Percentiles rank a stretch among this genome's conserved stretches.
Evolutionary conservation across 495 filamentous ascomycete species (phyloP).

Genomic region (Glonium stellatum): DNA sequence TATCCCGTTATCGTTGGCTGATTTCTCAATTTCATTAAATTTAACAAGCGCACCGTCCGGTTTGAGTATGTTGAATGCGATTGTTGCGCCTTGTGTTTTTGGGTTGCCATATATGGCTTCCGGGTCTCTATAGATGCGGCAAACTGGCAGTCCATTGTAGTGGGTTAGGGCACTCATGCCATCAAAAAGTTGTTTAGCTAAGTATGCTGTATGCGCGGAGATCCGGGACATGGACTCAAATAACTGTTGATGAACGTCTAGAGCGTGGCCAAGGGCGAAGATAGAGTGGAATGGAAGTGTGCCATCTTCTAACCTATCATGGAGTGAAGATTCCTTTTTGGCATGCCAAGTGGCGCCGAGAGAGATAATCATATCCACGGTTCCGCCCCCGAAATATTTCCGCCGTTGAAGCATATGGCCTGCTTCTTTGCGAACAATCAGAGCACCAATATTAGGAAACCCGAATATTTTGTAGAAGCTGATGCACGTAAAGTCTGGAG

Average conservation of each 20-base stretch:
- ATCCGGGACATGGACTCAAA: constrained; percentile 57
- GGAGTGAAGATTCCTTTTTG: constrained; percentile 50
- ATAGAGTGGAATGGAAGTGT: constrained; percentile 75
- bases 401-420: constrained; percentile 55
- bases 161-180: constrained; percentile 51
- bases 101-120: constrained; percentile 48
- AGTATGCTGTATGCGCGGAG: constrained; percentile 54
- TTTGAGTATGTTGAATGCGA: constrained; percentile 61
- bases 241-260: constrained; percentile 56
- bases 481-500: constrained; percentile 65
- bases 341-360: constrained; percentile 57
- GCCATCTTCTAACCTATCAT: constrained; percentile 69
- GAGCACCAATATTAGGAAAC: constrained; percentile 66
- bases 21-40: constrained; percentile 55
- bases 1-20: constrained; percentile 55
- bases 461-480: constrained; percentile 83
- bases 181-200: constrained; percentile 47
- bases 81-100: constrained; percentile 57
- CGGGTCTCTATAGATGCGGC: constrained; percentile 54
- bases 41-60: constrained; percentile 49
- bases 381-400: constrained; percentile 68
- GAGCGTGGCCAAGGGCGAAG: constrained; percentile 60
- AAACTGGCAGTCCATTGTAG: constrained; percentile 50
- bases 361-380: constrained; percentile 61
- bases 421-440: constrained; percentile 59